Evolutionary conservation across 1,284 basidiomycete species (phyloP).

Genomic region (Trichosporon ovoides): DNA sequence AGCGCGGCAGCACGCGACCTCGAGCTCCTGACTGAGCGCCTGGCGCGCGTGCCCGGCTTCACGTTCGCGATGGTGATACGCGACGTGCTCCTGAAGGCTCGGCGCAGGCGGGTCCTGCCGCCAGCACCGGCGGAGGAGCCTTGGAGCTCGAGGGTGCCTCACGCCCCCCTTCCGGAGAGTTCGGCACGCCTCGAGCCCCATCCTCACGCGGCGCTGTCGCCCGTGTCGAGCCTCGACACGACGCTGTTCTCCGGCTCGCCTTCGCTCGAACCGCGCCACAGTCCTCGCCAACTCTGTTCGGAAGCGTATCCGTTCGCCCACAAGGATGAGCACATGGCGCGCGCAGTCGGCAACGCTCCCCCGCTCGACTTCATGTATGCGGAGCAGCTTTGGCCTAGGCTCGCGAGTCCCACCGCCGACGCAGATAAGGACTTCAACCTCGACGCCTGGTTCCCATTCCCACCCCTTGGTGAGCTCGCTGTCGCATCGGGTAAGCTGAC

Average conservation of each 20-base stretch:
- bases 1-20: conserved; percentile 38
- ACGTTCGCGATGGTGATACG: conserved; percentile 36
- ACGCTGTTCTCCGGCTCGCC: neutral
- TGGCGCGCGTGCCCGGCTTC: conserved; percentile 41
- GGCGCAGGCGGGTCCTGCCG: conserved; percentile 33
- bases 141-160: no score
- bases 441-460: conserved; percentile 41
- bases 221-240: neutral
- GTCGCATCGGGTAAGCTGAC: neutral
- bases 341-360: neutral
- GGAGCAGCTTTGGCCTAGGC: conserved; percentile 30
- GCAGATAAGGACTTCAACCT: conserved; percentile 23
- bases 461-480: conserved; percentile 29
- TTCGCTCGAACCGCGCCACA: no score
- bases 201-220: neutral
- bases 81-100: conserved; percentile 32
- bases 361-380: conserved; percentile 38
- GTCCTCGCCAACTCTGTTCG: no score
- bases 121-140: conserved; percentile 10
- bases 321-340: neutral
- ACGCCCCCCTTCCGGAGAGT: no score
- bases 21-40: conserved; percentile 31
- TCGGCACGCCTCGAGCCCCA: neutral
- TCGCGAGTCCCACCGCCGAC: neutral
- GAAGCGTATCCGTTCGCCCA: neutral